These are phyloP conservation scores for Tuber calosporum DNA, from an alignment of 495 filamentous ascomycete species.

Conservation along the genomic window DNA sequence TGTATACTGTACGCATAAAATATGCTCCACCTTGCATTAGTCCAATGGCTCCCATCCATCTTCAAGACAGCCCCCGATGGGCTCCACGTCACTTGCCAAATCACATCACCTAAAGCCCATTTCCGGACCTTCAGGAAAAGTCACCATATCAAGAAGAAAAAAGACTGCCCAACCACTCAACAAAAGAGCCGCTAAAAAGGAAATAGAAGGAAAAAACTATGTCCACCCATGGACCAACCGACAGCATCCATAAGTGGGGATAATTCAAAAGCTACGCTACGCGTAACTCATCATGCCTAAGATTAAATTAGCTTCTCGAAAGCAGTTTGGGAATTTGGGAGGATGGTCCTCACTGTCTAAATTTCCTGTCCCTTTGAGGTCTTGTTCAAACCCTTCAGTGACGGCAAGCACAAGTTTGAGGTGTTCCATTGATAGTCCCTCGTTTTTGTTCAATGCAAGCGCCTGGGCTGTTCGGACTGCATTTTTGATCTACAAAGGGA, in stretches of 20 bases:
- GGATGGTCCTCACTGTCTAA: slow-evolving; percentile 40
- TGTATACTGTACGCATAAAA: background rate
- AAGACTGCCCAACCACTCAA: background rate
- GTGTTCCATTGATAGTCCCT: slow-evolving; percentile 56
- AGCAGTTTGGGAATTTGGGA: background rate
- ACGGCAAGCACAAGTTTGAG: slow-evolving; percentile 61
- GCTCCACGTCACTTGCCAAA: background rate
- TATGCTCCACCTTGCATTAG: background rate
- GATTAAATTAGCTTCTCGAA: background rate
- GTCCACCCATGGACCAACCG: background rate
- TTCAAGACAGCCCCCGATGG: background rate
- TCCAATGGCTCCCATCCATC: background rate
- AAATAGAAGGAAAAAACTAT: background rate
- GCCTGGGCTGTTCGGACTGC: slow-evolving; percentile 63
- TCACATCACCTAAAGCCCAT: slow-evolving; percentile 2
- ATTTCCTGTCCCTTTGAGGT: slow-evolving; percentile 51
- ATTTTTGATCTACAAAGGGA: slow-evolving; percentile 59
- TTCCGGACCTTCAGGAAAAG: background rate
- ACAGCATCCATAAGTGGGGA: background rate
- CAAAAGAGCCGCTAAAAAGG: background rate
- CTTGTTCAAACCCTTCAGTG: slow-evolving; percentile 60
- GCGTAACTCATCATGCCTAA: slow-evolving; percentile 29
- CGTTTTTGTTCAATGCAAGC: slow-evolving; percentile 57
- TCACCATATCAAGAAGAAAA: background rate
- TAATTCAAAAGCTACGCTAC: slow-evolving; percentile 8